Percentiles rank a stretch among this genome's conserved stretches.
phyloP scores from a whole-genome alignment of 495 filamentous ascomycete species.

The Baudoinia panamericana region DNA sequence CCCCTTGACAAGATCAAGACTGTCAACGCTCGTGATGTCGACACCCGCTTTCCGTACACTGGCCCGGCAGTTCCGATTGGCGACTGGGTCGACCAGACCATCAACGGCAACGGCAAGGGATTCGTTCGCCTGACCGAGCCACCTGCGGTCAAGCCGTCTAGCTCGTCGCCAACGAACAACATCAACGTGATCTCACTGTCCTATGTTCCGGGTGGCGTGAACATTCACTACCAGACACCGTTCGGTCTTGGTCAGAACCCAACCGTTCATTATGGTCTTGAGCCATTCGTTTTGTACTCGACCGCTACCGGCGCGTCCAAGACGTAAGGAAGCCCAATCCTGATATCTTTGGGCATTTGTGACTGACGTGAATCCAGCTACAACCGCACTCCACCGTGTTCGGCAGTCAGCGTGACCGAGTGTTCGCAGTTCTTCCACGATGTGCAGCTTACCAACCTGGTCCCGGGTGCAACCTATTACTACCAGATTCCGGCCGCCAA shows the following conservation, averaged over 20 bases:
- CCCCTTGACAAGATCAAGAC: constrained; percentile 4
- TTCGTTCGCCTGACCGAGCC: constrained; percentile 41
- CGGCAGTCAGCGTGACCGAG: constrained; percentile 34
- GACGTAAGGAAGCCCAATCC: constrained; percentile 22
- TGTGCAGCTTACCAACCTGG: constrained; percentile 33
- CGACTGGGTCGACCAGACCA: constrained; percentile 38
- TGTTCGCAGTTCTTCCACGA: constrained; percentile 42
- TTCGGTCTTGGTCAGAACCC: constrained; percentile 36
- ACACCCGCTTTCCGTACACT: constrained; percentile 31
- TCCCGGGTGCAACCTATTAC: constrained; percentile 39
- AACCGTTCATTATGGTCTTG: constrained; percentile 33
- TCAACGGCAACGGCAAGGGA: constrained; percentile 42
- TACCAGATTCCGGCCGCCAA: constrained; percentile 29
- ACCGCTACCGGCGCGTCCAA: constrained; percentile 29
- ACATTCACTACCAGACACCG: constrained; percentile 43
- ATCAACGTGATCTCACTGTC: constrained; percentile 41
- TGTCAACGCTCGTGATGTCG: constrained; percentile 15
- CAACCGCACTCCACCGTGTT: constrained; percentile 41
- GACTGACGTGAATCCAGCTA: constrained; percentile 27
- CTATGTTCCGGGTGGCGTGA: constrained; percentile 38
- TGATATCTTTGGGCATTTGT: background rate
- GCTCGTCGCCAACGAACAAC: constrained; percentile 36
- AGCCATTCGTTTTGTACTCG: constrained; percentile 23
- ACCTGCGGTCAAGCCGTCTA: constrained; percentile 38
- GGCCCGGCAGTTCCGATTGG: constrained; percentile 37